Percentiles rank a stretch among this genome's conserved stretches.
Conservation (phyloP, 2,329 filamentous ascomycete genomes). For the Aspergillus arachidicola region DNA sequence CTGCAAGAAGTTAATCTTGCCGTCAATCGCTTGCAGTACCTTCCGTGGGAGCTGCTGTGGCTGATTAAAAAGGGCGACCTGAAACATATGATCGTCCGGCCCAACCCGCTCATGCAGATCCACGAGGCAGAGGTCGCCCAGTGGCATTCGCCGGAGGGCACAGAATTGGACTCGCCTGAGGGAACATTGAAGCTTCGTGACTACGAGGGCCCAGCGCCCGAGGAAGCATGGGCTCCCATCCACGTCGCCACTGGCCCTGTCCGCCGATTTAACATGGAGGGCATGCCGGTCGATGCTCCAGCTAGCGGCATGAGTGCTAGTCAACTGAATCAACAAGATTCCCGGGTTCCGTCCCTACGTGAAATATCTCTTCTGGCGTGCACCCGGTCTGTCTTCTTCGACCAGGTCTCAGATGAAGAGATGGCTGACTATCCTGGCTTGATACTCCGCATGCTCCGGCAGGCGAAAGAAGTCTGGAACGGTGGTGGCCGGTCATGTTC, state of each 20-base stretch:
- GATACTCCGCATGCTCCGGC: constrained; percentile 38
- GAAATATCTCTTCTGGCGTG: constrained; percentile 46
- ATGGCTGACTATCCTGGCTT: constrained; percentile 36
- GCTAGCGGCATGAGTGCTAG: neutral
- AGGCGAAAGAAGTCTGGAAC: constrained; percentile 37
- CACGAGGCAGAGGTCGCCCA: constrained; percentile 32
- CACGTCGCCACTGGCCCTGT: constrained; percentile 40
- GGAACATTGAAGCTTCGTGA: constrained; percentile 19
- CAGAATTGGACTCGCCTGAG: constrained; percentile 9
- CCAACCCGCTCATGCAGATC: constrained; percentile 43
- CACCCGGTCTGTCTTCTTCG: constrained; percentile 38
- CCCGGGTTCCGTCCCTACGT: constrained; percentile 43
- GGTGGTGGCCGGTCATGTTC: constrained; percentile 44
- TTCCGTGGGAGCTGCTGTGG: constrained; percentile 50
- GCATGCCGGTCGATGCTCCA: constrained; percentile 23
- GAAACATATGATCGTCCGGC: constrained; percentile 41
- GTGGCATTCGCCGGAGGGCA: constrained; percentile 32
- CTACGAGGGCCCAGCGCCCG: constrained; percentile 30
- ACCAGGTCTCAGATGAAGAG: constrained; percentile 40
- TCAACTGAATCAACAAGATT: constrained; percentile 7
- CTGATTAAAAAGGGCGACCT: constrained; percentile 42
- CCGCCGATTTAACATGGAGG: constrained; percentile 38
- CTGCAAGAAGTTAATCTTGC: constrained; percentile 50
- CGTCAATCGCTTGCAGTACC: constrained; percentile 44
- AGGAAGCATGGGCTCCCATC: constrained; percentile 38